Percentiles rank a stretch among this genome's conserved stretches.
Evolutionary conservation across 345 rosid genomes (phyloP).

Genomic region (Cardamine chenopodiifolia): DNA sequence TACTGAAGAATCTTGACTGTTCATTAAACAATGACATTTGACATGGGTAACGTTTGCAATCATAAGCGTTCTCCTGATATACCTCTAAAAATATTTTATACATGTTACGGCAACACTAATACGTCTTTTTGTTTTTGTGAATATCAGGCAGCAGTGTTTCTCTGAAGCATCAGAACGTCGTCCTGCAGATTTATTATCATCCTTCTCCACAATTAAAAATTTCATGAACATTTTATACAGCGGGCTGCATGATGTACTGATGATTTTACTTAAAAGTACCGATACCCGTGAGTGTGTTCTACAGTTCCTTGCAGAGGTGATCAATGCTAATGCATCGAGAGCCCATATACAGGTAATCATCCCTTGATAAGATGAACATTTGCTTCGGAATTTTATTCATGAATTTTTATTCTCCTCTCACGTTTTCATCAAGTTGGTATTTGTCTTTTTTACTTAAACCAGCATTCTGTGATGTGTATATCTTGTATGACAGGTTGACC

Average conservation of each 20-base stretch:
- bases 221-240: conserved; percentile 72
- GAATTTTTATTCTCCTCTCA: background rate
- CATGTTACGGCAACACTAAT: background rate
- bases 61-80: conserved; percentile 4
- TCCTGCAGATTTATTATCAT: conserved; percentile 77
- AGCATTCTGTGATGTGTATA: conserved; percentile 13
- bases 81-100: background rate
- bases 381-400: background rate
- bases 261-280: conserved; percentile 62
- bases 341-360: conserved; percentile 81
- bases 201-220: conserved; percentile 84
- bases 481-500: conserved; percentile 76
- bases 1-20: conserved; percentile 12
- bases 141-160: conserved; percentile 89
- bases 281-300: conserved; percentile 86
- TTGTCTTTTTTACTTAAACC: conserved; percentile 4
- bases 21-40: background rate
- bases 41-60: background rate
- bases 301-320: conserved; percentile 94
- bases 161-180: conserved; percentile 84
- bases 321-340: conserved; percentile 86
- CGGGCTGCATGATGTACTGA: conserved; percentile 73
- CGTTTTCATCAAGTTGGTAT: conserved; percentile 16
- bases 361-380: background rate
- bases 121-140: conserved; percentile 28